Evolutionary conservation across 176 grass and related monocot species (phyloP), one percentile per base, ranked within the genome.

Genomic region (Musa beccarii): DNA sequence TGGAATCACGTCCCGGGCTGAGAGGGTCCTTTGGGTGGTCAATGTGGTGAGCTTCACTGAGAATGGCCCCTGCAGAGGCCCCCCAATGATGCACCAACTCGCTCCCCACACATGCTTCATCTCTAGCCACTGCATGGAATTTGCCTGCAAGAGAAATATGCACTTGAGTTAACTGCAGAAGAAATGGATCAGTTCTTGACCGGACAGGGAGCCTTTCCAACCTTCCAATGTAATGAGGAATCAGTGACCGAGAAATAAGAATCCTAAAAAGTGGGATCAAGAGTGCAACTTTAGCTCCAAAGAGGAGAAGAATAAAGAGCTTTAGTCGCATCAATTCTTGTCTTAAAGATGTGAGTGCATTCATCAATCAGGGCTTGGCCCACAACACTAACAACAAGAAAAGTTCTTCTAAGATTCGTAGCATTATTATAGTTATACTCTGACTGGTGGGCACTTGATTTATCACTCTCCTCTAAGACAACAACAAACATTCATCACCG

Each of bases 71-170:
- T 80, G 82, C 1, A 99, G 81, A 10, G 96, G 88, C 54, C 96
- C 96, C 4, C 50, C 80, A 57, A 87, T 81, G 20, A 99, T 86
- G 82, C 86, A 89, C 96, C 96, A 99, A 59, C 81, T 94, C 66
- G 88, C 96, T 19, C 96, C 95, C 95, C 95, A 99, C 53, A 99
- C 75, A 54, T 99, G 95, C 78, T 84, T 81, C 95, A 94, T 99
- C 86, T 94, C 91, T 69, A 87, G n/a, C 95, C 95, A 99, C 76
- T 87, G 23, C 71, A 80, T 91, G 50, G 90, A 94, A 81, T 92
- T 92, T 8, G 90, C 86, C 95, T 99, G 88, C 83, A 79, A 74
- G 11, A 74, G 43, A 11, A 10, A 70, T 43, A 51, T 70, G 12
- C 34, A 20, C 24, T 70, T 22, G 22, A 22, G 22, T 22, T 1